Evolutionary conservation across 768 basidiomycete species (phyloP), one percentile per base, ranked within the genome.

Genomic region (Erythrobasidium yunnanense): DNA sequence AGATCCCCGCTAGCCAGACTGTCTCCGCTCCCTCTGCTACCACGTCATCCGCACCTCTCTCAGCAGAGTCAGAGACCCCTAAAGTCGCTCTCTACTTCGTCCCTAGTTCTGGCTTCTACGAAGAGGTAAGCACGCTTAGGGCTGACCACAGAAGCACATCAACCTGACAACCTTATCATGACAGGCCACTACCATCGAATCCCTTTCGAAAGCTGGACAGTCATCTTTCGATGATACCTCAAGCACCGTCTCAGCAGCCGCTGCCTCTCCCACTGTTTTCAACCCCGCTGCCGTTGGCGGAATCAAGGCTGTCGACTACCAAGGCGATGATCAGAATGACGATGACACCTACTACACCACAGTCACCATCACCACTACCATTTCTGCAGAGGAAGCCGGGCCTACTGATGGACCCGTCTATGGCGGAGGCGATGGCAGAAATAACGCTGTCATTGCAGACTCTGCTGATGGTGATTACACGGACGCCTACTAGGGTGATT

Each of bases 1-100:
- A 27, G 5, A 20, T 22, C 23, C 25, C 55, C 15, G 13, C 33
- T 22, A 56, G 55, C 55, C 7, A 29, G 5, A 34, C 7, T 22
- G 55, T 20, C n/a, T 35, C 55, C 2, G 29, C 13, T 2, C 13
- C 55, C 30, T 18, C 7, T 56, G 30, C 55, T 4, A 42, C 8
- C 15, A 2, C 56, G 30, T 25, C 56, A 3, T 20, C 60, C 33
- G 27, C 42, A 7, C 13, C 25, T 33, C 29, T 22, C 11, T 13
- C 45, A 17, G 47, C 45, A 13, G 29, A 29, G 4, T 13, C 47
- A 8, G 25, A n/a, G 22, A 29, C 60, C 25, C 47, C 58, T n/a
- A 63, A 63, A 32, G 60, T 63, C 2, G 17, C 60, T 4, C 60
- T 63, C 60, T 63, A 27, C 60, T 51, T 63, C 47, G 52, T 63